phyloP scores from a whole-genome alignment of 78 protist genomes.

The Cavenderia fasciculata region DNA sequence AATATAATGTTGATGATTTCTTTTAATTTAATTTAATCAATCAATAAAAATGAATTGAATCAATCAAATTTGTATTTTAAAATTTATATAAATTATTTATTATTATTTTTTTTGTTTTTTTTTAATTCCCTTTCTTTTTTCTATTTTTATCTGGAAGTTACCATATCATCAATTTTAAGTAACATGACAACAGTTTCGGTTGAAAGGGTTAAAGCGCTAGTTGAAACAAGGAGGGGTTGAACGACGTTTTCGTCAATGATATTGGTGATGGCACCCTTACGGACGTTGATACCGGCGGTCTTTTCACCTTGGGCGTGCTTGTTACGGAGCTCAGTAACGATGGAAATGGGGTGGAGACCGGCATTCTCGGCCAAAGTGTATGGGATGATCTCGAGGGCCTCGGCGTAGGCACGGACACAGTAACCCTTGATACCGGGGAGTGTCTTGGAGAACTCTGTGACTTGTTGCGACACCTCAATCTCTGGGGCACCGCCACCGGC shows the following conservation, averaged over 20 bases:
- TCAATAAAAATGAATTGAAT: too few relatives aligned
- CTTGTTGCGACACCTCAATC: constrained; percentile 87
- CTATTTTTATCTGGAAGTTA: constrained; percentile 56
- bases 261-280: constrained; percentile 91
- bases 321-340: constrained; percentile 97
- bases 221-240: constrained; percentile 98
- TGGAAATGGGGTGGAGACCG: constrained; percentile 97
- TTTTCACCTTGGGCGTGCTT: constrained; percentile 93
- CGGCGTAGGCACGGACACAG: constrained; percentile 97
- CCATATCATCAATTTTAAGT: constrained; percentile 98
- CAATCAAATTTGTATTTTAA: not conserved
- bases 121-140: not conserved
- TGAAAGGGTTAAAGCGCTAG: constrained; percentile 96
- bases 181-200: constrained; percentile 98
- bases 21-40: too few relatives aligned
- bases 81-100: not conserved
- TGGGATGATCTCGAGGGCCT: constrained; percentile 99
- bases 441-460: constrained; percentile 85
- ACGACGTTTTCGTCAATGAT: constrained; percentile 97
- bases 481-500: constrained; percentile 99
- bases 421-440: constrained; percentile 88
- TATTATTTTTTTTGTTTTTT: not conserved
- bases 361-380: constrained; percentile 99
- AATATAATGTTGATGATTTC: too few relatives aligned
- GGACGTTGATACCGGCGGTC: constrained; percentile 96